Evolutionary conservation across 768 basidiomycete genomes (phyloP).

Genomic region (Favolaschia claudopus): DNA sequence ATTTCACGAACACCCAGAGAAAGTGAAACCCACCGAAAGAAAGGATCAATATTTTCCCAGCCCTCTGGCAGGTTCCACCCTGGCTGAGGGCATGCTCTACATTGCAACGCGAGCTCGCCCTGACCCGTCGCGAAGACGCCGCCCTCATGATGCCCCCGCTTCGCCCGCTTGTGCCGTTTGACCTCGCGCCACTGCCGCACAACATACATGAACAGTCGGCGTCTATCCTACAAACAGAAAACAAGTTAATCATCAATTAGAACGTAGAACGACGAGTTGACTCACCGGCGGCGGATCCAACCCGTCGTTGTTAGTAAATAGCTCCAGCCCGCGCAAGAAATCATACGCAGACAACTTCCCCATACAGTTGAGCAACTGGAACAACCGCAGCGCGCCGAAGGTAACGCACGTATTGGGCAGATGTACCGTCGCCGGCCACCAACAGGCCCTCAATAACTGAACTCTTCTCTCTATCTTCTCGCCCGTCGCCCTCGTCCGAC

Average conservation of each 20-base stretch:
- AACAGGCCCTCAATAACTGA: neutral
- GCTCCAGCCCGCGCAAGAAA: neutral
- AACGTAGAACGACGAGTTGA: too few species aligned
- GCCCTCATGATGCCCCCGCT: neutral
- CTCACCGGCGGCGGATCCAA: neutral
- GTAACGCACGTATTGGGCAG: neutral
- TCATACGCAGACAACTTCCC: slow-evolving; percentile 11
- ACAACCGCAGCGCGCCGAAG: neutral
- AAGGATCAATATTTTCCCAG: neutral
- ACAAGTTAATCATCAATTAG: too few species aligned
- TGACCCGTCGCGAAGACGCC: neutral
- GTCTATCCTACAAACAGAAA: neutral
- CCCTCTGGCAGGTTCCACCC: slow-evolving; percentile 1
- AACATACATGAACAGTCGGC: too few species aligned
- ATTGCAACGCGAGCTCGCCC: slow-evolving; percentile 6
- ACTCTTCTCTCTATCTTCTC: too few species aligned
- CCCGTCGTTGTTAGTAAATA: neutral
- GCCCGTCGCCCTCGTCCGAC: neutral
- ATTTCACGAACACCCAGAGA: too few species aligned
- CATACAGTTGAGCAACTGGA: neutral
- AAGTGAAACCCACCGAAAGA: neutral
- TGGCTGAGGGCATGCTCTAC: slow-evolving; percentile 16
- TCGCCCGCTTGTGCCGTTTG: slow-evolving; percentile 3
- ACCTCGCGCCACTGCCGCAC: slow-evolving; percentile 9
- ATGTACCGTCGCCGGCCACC: slow-evolving; percentile 9